Evolutionary conservation across 768 basidiomycete genomes (phyloP).

Genomic region (Cantharellus anzutake): DNA sequence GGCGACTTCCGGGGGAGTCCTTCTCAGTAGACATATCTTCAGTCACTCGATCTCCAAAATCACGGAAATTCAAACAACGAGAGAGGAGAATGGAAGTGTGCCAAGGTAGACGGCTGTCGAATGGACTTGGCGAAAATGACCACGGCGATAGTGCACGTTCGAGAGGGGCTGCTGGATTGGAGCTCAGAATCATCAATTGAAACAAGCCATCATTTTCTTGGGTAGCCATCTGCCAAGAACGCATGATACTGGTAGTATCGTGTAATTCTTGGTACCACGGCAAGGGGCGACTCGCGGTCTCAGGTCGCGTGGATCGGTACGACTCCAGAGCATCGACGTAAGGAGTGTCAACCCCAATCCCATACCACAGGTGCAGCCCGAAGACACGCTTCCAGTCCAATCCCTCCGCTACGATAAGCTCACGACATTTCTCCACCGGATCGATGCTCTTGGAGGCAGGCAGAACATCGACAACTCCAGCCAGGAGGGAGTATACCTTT

Average conservation of each 20-base stretch:
- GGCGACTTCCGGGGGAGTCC: slow-evolving; percentile 13
- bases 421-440: slow-evolving; percentile 32
- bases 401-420: slow-evolving; percentile 44
- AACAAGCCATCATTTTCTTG: slow-evolving; percentile 45
- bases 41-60: slow-evolving; percentile 57
- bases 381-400: slow-evolving; percentile 92
- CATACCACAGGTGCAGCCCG: slow-evolving; percentile 82
- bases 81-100: slow-evolving; percentile 81
- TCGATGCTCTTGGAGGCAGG: slow-evolving; percentile 29
- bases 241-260: neutral
- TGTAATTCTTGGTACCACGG: slow-evolving; percentile 29
- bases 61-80: slow-evolving; percentile 60
- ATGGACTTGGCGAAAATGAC: slow-evolving; percentile 52
- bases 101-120: slow-evolving; percentile 80
- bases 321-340: slow-evolving; percentile 47
- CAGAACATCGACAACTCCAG: slow-evolving; percentile 48
- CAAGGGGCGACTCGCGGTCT: slow-evolving; percentile 15
- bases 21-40: slow-evolving; percentile 12
- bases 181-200: slow-evolving; percentile 56
- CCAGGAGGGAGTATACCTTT: slow-evolving; percentile 67
- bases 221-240: neutral
- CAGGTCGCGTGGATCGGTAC: slow-evolving; percentile 22
- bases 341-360: slow-evolving; percentile 35
- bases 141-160: slow-evolving; percentile 43
- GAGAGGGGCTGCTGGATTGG: slow-evolving; percentile 56